Percentiles rank a stretch among this genome's conserved stretches.
Conservation (phyloP, 768 basidiomycete genomes). For the Sarcomyxa edulis region DNA sequence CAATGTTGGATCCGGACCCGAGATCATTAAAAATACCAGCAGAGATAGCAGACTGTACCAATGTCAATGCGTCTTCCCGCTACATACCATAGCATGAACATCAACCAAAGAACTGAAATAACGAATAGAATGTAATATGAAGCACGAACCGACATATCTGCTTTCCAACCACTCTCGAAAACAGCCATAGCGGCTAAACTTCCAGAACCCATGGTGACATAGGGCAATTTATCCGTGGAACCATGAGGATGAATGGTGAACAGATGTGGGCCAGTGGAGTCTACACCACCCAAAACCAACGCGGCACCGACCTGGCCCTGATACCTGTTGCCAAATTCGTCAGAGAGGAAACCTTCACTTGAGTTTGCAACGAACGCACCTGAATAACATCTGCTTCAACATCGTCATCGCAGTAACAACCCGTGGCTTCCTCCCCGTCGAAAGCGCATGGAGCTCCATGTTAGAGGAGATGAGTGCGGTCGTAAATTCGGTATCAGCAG, state of each 20-base stretch:
- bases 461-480: conserved; percentile 95
- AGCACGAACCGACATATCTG: conserved; percentile 65
- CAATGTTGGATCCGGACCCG: conserved; percentile 97
- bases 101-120: not conserved
- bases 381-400: conserved; percentile 93
- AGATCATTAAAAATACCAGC: conserved; percentile 99
- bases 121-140: no score
- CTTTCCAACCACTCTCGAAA: conserved; percentile 83
- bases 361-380: conserved; percentile 36
- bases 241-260: conserved; percentile 97
- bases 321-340: conserved; percentile 44
- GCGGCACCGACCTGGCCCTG: conserved; percentile 95
- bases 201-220: conserved; percentile 98
- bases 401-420: conserved; percentile 99
- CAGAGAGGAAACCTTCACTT: not conserved
- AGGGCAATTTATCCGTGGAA: conserved; percentile 96
- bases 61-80: conserved; percentile 74
- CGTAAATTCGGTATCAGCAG: conserved; percentile 96
- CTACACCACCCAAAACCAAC: conserved; percentile 95
- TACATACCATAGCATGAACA: conserved; percentile 22
- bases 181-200: conserved; percentile 97
- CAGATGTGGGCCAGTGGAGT: conserved; percentile 87
- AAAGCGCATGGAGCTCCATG: conserved; percentile 88
- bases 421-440: conserved; percentile 85
- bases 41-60: conserved; percentile 84